Evolutionary conservation across 2,329 filamentous ascomycete genomes (phyloP).

Genomic region (Diaporthe ampelina): DNA sequence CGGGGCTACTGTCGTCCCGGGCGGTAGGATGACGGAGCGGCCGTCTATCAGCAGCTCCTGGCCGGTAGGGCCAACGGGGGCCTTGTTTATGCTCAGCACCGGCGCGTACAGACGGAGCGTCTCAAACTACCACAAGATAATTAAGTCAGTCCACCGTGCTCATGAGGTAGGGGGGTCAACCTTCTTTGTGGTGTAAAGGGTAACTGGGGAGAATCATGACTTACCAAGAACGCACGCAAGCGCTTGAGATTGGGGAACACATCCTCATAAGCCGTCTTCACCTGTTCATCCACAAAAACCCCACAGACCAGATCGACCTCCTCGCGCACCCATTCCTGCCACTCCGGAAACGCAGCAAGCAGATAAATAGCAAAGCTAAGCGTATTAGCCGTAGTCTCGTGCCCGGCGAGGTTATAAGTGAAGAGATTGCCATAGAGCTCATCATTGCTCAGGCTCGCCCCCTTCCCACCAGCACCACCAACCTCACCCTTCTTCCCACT

Average conservation of each 20-base stretch:
- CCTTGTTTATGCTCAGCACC: constrained; percentile 16
- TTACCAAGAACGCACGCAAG: constrained; percentile 11
- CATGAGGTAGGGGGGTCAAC: accelerated
- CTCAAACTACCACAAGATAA: neutral
- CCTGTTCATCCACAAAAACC: neutral
- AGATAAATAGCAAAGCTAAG: constrained; percentile 8
- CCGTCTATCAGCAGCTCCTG: constrained; percentile 17
- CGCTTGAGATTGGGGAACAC: constrained; percentile 18
- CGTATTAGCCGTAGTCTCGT: constrained; percentile 9
- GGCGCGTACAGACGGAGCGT: constrained; percentile 20
- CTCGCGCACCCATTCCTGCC: constrained; percentile 24
- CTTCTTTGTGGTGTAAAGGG: no score
- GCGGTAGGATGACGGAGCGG: constrained; percentile 6
- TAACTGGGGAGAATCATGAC: no score
- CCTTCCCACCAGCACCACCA: neutral
- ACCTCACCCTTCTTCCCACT: neutral
- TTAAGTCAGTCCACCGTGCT: neutral
- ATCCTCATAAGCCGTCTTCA: neutral
- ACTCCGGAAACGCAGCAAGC: constrained; percentile 8
- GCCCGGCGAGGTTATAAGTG: constrained; percentile 19
- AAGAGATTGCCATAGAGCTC: constrained; percentile 19
- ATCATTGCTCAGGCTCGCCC: constrained; percentile 1
- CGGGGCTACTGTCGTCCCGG: neutral
- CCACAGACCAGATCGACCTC: constrained; percentile 9
- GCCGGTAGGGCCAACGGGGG: constrained; percentile 10